These are phyloP conservation scores for Lyophyllum semitale DNA, from an alignment of 768 basidiomycete species.

Conservation along the genomic window DNA sequence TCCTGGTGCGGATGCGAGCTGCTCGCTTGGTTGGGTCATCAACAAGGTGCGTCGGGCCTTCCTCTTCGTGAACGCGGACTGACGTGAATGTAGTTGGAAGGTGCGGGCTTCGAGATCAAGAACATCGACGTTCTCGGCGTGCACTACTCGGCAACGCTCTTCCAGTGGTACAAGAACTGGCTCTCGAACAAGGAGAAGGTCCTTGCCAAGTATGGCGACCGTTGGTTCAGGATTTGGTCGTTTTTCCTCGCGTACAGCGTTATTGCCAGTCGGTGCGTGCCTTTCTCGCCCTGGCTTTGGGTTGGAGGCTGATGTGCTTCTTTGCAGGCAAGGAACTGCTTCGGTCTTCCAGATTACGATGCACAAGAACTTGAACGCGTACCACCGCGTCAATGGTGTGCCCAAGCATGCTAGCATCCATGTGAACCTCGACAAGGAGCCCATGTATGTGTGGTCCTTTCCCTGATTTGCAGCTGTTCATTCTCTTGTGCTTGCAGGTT, in stretches of 20 bases:
- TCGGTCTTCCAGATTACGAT: slow-evolving; percentile 97
- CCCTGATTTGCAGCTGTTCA: neutral
- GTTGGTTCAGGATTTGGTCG: slow-evolving; percentile 94
- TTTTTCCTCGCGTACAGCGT: slow-evolving; percentile 94
- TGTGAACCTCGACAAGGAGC: slow-evolving; percentile 55
- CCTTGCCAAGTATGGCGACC: slow-evolving; percentile 85
- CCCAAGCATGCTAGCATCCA: slow-evolving; percentile 81
- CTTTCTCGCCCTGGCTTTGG: neutral
- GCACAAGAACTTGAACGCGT: slow-evolving; percentile 98
- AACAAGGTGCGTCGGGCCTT: slow-evolving; percentile 37
- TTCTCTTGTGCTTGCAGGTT: neutral
- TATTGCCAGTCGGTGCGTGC: slow-evolving; percentile 73
- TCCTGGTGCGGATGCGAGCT: slow-evolving; percentile 97
- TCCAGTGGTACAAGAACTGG: slow-evolving; percentile 98
- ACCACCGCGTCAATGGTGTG: slow-evolving; percentile 87
- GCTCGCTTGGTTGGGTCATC: slow-evolving; percentile 95
- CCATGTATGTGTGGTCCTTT: slow-evolving; percentile 41
- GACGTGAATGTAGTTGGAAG: slow-evolving; percentile 60
- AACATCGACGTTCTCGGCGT: slow-evolving; percentile 96
- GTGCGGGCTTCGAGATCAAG: slow-evolving; percentile 95
- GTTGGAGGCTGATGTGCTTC: neutral
- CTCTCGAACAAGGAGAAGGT: slow-evolving; percentile 89
- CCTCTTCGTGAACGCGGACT: neutral
- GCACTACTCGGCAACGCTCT: slow-evolving; percentile 92
- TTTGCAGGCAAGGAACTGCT: slow-evolving; percentile 75